A percentile compares a stretch with the other conserved stretches of the same genome.
Conservation (phyloP, 2,329 filamentous ascomycete genomes). For the Xylaria sp. region DNA sequence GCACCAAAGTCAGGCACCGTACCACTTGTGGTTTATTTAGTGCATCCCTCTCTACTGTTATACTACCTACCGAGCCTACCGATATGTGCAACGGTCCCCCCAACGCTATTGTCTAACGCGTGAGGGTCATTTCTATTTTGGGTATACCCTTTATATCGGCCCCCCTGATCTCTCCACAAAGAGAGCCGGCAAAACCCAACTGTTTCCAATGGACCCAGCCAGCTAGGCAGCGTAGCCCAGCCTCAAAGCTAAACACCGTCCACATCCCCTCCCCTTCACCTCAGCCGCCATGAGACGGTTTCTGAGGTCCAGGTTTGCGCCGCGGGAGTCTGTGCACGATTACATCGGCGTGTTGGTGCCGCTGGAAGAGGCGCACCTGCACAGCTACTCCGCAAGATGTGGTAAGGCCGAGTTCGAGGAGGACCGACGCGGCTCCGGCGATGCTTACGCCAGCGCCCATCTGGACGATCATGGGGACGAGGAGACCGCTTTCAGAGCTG, state of each 20-base stretch:
- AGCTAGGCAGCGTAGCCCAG: slow-evolving; percentile 15
- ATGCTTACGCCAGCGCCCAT: slow-evolving; percentile 39
- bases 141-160: background rate
- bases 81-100: background rate
- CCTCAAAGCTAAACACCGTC: slow-evolving; percentile 15
- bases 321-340: slow-evolving; percentile 60
- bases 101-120: background rate
- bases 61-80: background rate
- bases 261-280: background rate
- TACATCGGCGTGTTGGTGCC: slow-evolving; percentile 64
- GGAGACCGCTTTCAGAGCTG: slow-evolving; percentile 32
- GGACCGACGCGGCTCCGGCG: slow-evolving; percentile 53
- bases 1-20: background rate
- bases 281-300: slow-evolving; percentile 30
- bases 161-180: slow-evolving; percentile 20
- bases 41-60: background rate
- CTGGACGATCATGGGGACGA: slow-evolving; percentile 43
- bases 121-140: background rate
- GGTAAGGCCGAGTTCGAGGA: slow-evolving; percentile 59
- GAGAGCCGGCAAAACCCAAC: slow-evolving; percentile 2
- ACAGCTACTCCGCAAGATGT: slow-evolving; percentile 63
- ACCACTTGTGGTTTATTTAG: background rate
- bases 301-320: slow-evolving; percentile 40
- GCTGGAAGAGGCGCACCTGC: slow-evolving; percentile 65
- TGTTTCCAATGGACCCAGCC: slow-evolving; percentile 27